These are phyloP conservation scores for Ceriops tagal DNA, from an alignment of 345 rosid species.

Conservation along the genomic window DNA sequence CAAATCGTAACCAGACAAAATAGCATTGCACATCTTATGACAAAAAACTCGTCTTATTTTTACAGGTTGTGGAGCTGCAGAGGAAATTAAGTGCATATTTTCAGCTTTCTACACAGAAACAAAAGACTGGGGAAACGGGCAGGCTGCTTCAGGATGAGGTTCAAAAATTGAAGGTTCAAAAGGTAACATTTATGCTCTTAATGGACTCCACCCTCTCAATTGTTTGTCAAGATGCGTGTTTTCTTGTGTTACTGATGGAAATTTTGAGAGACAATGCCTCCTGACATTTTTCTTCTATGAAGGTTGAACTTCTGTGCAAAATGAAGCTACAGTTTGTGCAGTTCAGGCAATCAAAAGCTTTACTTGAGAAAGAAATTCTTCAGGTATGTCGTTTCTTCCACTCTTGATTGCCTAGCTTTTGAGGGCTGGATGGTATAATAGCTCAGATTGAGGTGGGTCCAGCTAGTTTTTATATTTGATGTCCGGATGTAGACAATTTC, in stretches of 20 bases:
- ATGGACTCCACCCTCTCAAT: no score
- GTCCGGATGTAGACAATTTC: background rate
- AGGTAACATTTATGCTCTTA: slow-evolving; percentile 10
- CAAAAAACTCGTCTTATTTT: background rate
- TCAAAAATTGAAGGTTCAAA: slow-evolving; percentile 30
- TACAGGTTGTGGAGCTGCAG: slow-evolving; percentile 24
- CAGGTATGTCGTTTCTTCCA: slow-evolving; percentile 13
- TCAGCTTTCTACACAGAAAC: slow-evolving; percentile 18
- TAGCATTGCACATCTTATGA: no score
- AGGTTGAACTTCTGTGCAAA: slow-evolving; percentile 34
- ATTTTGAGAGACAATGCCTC: background rate
- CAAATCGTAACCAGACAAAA: background rate
- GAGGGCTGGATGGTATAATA: background rate
- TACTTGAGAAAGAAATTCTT: slow-evolving; percentile 30
- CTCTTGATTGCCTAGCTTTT: background rate
- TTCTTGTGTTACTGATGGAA: background rate
- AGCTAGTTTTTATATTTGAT: background rate
- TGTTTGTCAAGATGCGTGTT: no score
- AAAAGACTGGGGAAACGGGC: slow-evolving; percentile 1
- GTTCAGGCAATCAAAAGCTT: slow-evolving; percentile 31
- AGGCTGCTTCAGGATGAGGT: slow-evolving; percentile 10
- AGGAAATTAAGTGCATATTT: slow-evolving; percentile 20
- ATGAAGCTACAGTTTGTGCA: slow-evolving; percentile 30
- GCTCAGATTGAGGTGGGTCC: background rate
- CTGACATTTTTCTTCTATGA: background rate